Evolutionary conservation across 768 basidiomycete genomes (phyloP), one percentile per base, ranked within the genome.

Genomic region (Xerocomus brunneocitrinus): DNA sequence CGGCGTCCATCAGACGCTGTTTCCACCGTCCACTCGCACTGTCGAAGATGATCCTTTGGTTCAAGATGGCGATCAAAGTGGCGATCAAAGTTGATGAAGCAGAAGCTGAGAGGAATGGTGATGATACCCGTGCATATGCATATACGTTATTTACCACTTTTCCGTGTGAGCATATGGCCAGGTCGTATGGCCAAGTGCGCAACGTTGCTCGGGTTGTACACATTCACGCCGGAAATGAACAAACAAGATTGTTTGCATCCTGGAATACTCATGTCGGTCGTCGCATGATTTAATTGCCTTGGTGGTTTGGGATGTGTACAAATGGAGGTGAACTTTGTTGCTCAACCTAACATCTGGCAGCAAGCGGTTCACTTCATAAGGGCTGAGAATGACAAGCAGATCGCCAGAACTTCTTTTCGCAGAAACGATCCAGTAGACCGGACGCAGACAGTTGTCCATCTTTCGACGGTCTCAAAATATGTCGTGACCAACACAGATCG

Each of bases 1-100:
- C 14, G 80, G 77, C n/a, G 74, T 89, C 28, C 82, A 85, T 53
- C 73, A 79, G 4, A 58, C 67, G 2, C 58, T 81, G 47, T 67
- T 72, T 52, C 56, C 50, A 43, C 56, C n/a, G 2, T 34, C 43
- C 3, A 34, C 32, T n/a, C 44, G 25, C 5, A 16, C 36, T 8
- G 32, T 42, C 4, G 40, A 50, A 25, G 27, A 19, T 22, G 40
- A 13, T 24, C 19, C 40, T 2, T 13, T 22, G 22, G 22, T 25
- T 13, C 40, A 36, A 36, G 36, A 36, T n/a, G 36, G 16, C 16
- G 8, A n/a, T n/a, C 13, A 13, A 34, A 34, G 12, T 13, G 32
- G 32, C 5, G 32, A 34, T 34, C 12, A 13, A 34, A 13, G 12
- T 12, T 5, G 32, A 13, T 5, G 32, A 3, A 34, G 31, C 12